Conservation (phyloP, 768 basidiomycete species). For the Pleurotus djamor region DNA sequence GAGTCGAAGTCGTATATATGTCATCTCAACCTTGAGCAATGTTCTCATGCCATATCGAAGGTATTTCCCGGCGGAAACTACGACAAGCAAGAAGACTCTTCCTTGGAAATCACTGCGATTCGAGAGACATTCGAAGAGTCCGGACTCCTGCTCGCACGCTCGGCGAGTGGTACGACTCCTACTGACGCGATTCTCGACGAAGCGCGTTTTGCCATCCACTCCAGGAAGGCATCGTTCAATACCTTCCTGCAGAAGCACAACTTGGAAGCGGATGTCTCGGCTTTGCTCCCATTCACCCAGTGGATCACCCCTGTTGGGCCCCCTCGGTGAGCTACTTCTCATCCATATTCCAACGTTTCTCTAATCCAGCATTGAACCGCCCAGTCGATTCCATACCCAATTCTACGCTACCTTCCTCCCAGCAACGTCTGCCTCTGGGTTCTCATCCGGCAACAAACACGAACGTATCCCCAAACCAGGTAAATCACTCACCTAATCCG, state of each 20-base stretch:
- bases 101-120: constrained; percentile 60
- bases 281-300: constrained; percentile 67
- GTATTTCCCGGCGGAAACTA: constrained; percentile 78
- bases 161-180: constrained; percentile 13
- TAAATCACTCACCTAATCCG: constrained; percentile 12
- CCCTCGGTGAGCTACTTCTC: constrained; percentile 39
- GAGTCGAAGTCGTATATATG: too few species aligned
- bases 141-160: constrained; percentile 59
- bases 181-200: constrained; percentile 43
- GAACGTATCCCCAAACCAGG: constrained; percentile 62
- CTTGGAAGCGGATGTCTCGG: constrained; percentile 40
- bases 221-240: constrained; percentile 45
- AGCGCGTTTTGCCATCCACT: constrained; percentile 55
- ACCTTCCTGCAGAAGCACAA: constrained; percentile 47
- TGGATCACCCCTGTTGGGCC: constrained; percentile 67
- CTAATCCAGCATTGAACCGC: neutral
- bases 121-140: constrained; percentile 80
- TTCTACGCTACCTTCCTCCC: constrained; percentile 69
- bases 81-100: constrained; percentile 57
- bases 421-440: constrained; percentile 36
- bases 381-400: constrained; percentile 68
- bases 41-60: too few species aligned
- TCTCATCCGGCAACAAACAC: constrained; percentile 51
- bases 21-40: too few species aligned
- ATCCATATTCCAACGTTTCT: too few species aligned